These are phyloP conservation scores for Tilletia indica DNA, from an alignment of 1,284 basidiomycete species.

Conservation along the genomic window DNA sequence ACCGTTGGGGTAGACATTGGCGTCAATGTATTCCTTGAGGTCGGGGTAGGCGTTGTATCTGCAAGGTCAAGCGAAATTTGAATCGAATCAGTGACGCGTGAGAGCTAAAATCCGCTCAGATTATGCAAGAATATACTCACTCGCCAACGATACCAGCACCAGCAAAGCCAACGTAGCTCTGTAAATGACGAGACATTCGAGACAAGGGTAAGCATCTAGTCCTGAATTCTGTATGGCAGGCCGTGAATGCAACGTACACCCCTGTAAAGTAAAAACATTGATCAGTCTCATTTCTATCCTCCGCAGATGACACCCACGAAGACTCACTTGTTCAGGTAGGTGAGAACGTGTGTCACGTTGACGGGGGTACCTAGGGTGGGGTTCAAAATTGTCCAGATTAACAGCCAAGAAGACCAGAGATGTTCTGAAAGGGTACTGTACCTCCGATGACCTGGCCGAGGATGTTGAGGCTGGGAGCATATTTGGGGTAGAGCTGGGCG, in stretches of 20 bases:
- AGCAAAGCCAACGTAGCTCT: conserved; percentile 40
- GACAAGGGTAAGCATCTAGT: too few relatives aligned
- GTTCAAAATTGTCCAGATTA: too few relatives aligned
- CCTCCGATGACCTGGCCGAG: conserved; percentile 32
- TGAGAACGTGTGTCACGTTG: conserved; percentile 31
- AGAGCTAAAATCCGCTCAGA: neutral
- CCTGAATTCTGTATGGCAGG: neutral
- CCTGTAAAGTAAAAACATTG: neutral
- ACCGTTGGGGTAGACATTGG: conserved; percentile 29
- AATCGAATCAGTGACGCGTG: neutral
- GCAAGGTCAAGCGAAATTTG: conserved; percentile 28
- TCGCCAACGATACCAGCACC: conserved; percentile 36
- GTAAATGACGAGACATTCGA: neutral
- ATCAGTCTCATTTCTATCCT: too few relatives aligned
- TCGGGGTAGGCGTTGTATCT: conserved; percentile 18
- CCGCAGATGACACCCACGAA: neutral
- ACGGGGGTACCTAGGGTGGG: conserved; percentile 28
- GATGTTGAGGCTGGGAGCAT: conserved; percentile 46
- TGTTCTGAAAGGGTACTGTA: neutral
- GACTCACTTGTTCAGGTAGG: neutral
- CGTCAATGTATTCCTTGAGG: conserved; percentile 21
- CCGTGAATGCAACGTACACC: neutral
- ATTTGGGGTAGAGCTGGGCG: conserved; percentile 25
- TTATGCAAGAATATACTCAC: neutral
- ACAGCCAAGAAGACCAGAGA: too few relatives aligned